A percentile compares a stretch with the other conserved stretches of the same genome.
Conservation (phyloP, 306 rosid species). For the Cotoneaster glaucophyllus region DNA sequence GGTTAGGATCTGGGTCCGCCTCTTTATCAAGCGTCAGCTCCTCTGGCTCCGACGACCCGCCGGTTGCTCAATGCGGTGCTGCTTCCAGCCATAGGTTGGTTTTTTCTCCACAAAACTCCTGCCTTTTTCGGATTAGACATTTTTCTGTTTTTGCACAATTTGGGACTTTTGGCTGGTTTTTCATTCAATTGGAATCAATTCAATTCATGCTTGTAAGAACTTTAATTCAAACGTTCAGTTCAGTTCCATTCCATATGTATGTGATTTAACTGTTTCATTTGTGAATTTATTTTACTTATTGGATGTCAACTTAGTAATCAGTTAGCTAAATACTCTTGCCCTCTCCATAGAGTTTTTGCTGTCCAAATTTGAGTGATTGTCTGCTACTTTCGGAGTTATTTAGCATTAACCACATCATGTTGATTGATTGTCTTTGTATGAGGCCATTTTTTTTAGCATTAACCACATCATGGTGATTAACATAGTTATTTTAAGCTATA, state of each 20-base stretch:
- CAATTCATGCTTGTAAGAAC: not conserved
- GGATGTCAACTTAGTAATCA: not conserved
- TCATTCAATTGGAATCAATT: not conserved
- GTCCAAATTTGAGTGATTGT: not conserved
- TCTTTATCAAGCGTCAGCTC: constrained; percentile 80
- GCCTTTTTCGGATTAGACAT: not conserved
- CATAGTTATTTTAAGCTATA: not conserved
- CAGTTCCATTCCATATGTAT: not conserved
- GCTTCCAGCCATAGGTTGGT: constrained; percentile 38
- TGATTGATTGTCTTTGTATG: not conserved
- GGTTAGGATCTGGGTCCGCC: constrained; percentile 46
- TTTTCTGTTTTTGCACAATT: not conserved
- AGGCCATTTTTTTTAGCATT: not conserved
- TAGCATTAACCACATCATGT: not conserved
- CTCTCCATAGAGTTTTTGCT: constrained; percentile 2
- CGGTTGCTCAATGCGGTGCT: constrained; percentile 27
- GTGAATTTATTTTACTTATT: not conserved
- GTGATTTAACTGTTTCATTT: not conserved
- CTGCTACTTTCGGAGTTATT: not conserved
- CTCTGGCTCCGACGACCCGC: constrained; percentile 61
- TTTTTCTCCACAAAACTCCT: not conserved
- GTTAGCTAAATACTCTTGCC: constrained; percentile 1
- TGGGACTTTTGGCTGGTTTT: not conserved
- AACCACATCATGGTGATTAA: not conserved
- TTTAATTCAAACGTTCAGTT: not conserved